phyloP scores from a whole-genome alignment of 2,329 filamentous ascomycete genomes.

The Diplodia seriata region DNA sequence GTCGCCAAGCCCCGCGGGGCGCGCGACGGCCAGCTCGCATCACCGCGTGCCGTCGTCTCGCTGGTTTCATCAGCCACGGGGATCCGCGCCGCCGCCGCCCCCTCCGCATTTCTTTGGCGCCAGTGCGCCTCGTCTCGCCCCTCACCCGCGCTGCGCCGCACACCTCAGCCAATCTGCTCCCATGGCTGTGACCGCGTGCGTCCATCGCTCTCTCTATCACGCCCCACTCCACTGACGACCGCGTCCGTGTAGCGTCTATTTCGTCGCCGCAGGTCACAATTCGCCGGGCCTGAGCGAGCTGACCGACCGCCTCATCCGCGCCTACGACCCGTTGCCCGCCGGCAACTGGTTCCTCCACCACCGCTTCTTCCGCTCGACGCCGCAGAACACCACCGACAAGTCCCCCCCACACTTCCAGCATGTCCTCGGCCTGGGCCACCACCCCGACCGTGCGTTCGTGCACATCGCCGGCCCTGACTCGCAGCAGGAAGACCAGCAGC shows the following conservation, averaged over 20 bases:
- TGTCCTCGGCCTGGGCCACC: constrained; percentile 32
- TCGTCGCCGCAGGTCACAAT: constrained; percentile 41
- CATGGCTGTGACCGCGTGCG: constrained; percentile 31
- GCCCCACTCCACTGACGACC: background rate
- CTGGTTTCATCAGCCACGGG: background rate
- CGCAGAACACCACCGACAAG: constrained; percentile 34
- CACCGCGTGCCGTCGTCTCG: background rate
- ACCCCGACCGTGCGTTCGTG: constrained; percentile 31
- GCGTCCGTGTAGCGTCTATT: constrained; percentile 41
- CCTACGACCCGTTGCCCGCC: constrained; percentile 37
- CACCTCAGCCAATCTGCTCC: background rate
- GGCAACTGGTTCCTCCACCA: constrained; percentile 43
- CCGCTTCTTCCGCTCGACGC: constrained; percentile 45
- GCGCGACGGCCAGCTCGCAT: background rate
- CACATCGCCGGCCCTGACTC: constrained; percentile 17
- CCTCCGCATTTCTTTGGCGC: constrained; percentile 21
- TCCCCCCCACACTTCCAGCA: constrained; percentile 33
- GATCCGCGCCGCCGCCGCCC: constrained; percentile 9
- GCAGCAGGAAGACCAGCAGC: background rate
- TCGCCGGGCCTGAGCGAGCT: constrained; percentile 38
- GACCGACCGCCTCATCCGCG: constrained; percentile 39
- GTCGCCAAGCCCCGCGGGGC: no score
- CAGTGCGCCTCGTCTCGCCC: constrained; percentile 19
- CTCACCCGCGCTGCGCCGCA: background rate
- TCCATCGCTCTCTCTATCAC: background rate